Evolutionary conservation across 257 asterid species (phyloP), one percentile per base, ranked within the genome.

Genomic region (Nemophila menziesii): DNA sequence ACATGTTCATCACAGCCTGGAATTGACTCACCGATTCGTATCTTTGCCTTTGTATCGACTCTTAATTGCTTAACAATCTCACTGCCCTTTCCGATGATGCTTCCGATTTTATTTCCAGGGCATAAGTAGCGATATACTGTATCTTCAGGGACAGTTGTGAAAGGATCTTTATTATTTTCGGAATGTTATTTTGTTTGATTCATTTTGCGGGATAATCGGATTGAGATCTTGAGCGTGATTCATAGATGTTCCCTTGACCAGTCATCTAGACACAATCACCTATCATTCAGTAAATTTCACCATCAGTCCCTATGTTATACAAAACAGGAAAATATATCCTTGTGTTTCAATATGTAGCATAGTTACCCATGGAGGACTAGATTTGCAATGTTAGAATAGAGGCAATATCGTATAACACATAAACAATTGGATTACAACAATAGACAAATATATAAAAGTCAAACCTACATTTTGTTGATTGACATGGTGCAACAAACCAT

Each of bases 11-110:
- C 99, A 16, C 79, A 79, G 27, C 80, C 92, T 2, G 74, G 86
- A 44, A 77, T 89, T 5, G 94, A 74, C 68, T 90, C 96, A 2
- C 96, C 92, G 62, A 85, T 90, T 63, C 94, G 78, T 49, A 90
- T 85, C 68, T 85, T 85, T 1, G 99, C 68, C 49, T 72, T 81
- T 33, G 96, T 90, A 47, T 90, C 93, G n/a, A 52, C 61, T 73
- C 96, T 81, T 41, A 85, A 73, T 70, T 81, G 99, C 74, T 90
- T 90, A 67, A 79, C 83, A 58, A 81, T 90, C 59, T 90, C 99
- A 22, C 96, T 94, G 22, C 94, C 96, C 78, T 87, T 72, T 59
- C 99, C 92, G 5, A 89, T 89, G 41, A 89, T 84, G 44, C 94
- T 84, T 38, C 96, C 96, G 42, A 89, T 80, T 58, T 84, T 80